These are phyloP conservation scores for Novymonas esmeraldas DNA, from an alignment of 208 protist genomes.

Conservation along the genomic window DNA sequence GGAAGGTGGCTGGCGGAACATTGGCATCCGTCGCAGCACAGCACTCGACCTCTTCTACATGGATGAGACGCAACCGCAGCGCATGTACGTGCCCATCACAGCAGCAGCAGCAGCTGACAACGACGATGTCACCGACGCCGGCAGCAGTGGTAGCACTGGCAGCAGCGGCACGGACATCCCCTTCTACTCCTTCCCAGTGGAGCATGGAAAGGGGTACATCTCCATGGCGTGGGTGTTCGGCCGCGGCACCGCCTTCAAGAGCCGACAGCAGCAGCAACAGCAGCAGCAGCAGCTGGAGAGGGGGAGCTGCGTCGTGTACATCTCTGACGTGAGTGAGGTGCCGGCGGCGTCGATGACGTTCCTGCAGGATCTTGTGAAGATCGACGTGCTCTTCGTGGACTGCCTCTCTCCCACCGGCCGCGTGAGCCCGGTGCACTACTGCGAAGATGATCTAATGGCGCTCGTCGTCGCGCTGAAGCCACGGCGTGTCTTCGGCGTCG, in stretches of 20 bases:
- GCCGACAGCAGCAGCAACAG: slow-evolving; percentile 7
- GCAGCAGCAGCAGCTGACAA: slow-evolving; percentile 8
- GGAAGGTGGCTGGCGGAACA: slow-evolving; percentile 51
- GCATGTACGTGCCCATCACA: slow-evolving; percentile 55
- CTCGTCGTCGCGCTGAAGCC: slow-evolving; percentile 57
- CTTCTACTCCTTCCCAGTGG: slow-evolving; percentile 79
- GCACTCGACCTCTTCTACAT: slow-evolving; percentile 79
- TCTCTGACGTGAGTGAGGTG: slow-evolving; percentile 76
- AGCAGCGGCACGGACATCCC: slow-evolving; percentile 38
- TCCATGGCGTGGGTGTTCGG: slow-evolving; percentile 89
- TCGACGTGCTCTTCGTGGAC: slow-evolving; percentile 82
- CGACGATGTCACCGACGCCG: not conserved
- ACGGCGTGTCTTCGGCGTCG: slow-evolving; percentile 54
- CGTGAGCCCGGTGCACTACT: slow-evolving; percentile 57
- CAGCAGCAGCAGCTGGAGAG: slow-evolving; percentile 5
- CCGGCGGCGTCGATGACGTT: slow-evolving; percentile 71
- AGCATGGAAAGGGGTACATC: slow-evolving; percentile 74
- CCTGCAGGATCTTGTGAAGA: slow-evolving; percentile 70
- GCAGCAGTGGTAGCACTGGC: not conserved
- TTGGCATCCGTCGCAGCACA: slow-evolving; percentile 82
- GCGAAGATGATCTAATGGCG: slow-evolving; percentile 63
- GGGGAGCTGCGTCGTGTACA: slow-evolving; percentile 79
- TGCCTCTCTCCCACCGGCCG: slow-evolving; percentile 51
- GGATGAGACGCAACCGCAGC: slow-evolving; percentile 35
- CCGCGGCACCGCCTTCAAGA: slow-evolving; percentile 64